phyloP scores from a whole-genome alignment of 164 flowering plant genomes.

The Taxillus chinensis region DNA sequence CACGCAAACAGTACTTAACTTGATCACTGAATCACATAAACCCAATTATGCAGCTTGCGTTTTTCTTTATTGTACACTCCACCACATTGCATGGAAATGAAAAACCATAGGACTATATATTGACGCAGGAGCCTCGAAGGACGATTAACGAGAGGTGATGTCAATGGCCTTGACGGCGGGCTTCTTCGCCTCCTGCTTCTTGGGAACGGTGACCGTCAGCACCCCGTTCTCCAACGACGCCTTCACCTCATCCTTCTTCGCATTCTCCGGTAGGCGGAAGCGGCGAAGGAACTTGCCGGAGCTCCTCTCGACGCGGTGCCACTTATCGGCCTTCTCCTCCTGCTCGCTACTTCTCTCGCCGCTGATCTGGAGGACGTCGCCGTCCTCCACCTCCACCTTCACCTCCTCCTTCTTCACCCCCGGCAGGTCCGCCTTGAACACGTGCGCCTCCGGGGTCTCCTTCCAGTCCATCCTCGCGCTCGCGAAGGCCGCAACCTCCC shows the following conservation, averaged over 20 bases:
- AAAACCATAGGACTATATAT: too few relatives aligned
- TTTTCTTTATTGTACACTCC: too few relatives aligned
- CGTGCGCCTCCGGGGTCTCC: slow-evolving; percentile 29
- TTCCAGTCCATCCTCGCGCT: slow-evolving; percentile 24
- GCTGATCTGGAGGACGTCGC: slow-evolving; percentile 26
- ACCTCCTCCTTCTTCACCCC: slow-evolving; percentile 28
- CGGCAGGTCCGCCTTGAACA: slow-evolving; percentile 30
- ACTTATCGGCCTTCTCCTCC: slow-evolving; percentile 33
- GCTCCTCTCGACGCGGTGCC: slow-evolving; percentile 37
- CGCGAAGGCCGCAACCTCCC: slow-evolving; percentile 18
- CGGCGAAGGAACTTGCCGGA: slow-evolving; percentile 25
- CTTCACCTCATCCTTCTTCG: slow-evolving; percentile 26
- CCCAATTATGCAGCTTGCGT: too few relatives aligned
- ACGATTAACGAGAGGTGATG: too few relatives aligned
- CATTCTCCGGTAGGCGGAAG: slow-evolving; percentile 36
- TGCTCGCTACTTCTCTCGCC: slow-evolving; percentile 32
- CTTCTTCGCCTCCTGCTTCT: slow-evolving; percentile 22
- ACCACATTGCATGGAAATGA: too few relatives aligned
- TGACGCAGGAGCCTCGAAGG: too few relatives aligned
- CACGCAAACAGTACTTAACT: too few relatives aligned
- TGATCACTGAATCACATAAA: too few relatives aligned
- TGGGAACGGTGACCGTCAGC: slow-evolving; percentile 29
- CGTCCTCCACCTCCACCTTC: slow-evolving; percentile 32
- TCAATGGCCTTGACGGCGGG: slow-evolving; percentile 26
- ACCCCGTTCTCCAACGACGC: slow-evolving; percentile 32